Percentiles rank a stretch among this genome's conserved stretches.
These are phyloP conservation scores for Irpex sp. DNA, from an alignment of 1,284 basidiomycete species.

Conservation along the genomic window DNA sequence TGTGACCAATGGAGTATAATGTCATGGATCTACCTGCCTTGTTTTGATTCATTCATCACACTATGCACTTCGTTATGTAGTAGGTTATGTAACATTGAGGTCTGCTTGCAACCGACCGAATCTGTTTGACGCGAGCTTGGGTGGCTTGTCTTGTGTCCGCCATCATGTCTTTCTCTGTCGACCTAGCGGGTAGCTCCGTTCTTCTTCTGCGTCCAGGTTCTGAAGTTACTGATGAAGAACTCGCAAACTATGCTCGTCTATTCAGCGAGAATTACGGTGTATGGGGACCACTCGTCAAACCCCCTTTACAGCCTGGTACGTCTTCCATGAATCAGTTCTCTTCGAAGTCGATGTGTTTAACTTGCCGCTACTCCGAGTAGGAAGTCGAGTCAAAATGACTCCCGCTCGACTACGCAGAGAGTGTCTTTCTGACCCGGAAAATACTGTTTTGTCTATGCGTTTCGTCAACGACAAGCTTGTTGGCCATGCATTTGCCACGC, in stretches of 20 bases:
- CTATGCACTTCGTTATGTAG: not conserved
- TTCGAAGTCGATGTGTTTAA: not conserved
- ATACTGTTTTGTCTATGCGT: conserved; percentile 7
- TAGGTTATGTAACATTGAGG: not conserved
- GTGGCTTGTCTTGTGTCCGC: too few relatives aligned
- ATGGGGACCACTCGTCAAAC: conserved; percentile 8
- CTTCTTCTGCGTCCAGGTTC: not conserved
- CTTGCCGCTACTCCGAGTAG: not conserved
- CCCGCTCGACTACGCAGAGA: conserved; percentile 6
- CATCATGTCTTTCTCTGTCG: not conserved
- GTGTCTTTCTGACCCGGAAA: conserved; percentile 7
- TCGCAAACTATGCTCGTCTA: conserved; percentile 13
- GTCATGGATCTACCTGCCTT: not conserved
- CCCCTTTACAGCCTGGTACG: conserved; percentile 12
- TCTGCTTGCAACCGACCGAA: too few relatives aligned
- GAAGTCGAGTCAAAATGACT: conserved; percentile 13
- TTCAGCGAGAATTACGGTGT: conserved; percentile 17
- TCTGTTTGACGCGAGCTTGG: too few relatives aligned
- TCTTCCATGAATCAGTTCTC: not conserved
- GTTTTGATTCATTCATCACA: not conserved
- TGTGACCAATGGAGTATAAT: not conserved
- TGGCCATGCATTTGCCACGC: conserved; percentile 17
- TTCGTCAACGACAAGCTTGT: conserved; percentile 5
- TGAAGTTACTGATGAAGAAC: conserved; percentile 10
- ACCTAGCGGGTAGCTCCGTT: not conserved